These are phyloP conservation scores for Cladosporium velox DNA, from an alignment of 2,329 filamentous ascomycete genomes.

Conservation along the genomic window DNA sequence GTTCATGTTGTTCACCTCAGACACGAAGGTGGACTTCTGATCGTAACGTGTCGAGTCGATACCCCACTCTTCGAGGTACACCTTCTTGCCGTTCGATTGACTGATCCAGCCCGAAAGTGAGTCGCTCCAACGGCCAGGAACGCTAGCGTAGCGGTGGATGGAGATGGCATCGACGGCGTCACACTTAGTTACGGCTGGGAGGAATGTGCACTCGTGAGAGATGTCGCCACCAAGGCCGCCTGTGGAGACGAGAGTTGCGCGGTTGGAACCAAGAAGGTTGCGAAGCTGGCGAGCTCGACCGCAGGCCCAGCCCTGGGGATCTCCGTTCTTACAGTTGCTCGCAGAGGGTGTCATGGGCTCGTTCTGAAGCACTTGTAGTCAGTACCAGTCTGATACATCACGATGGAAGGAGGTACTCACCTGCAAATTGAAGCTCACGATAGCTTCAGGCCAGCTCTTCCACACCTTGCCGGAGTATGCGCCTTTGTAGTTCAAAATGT, in stretches of 20 bases:
- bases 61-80: slow-evolving; percentile 23
- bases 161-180: slow-evolving; percentile 22
- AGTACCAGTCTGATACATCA: not conserved
- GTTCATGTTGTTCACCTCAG: slow-evolving; percentile 19
- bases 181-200: slow-evolving; percentile 20
- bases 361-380: slow-evolving; percentile 7
- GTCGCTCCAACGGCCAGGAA: slow-evolving; percentile 14
- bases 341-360: slow-evolving; percentile 20
- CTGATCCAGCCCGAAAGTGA: slow-evolving; percentile 11
- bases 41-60: slow-evolving; percentile 15
- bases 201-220: slow-evolving; percentile 19
- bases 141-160: slow-evolving; percentile 21
- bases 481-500: slow-evolving; percentile 22
- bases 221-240: slow-evolving; percentile 24
- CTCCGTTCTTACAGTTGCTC: slow-evolving; percentile 11
- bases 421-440: slow-evolving; percentile 23
- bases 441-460: slow-evolving; percentile 23
- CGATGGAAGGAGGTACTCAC: not conserved
- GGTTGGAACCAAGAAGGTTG: slow-evolving; percentile 11
- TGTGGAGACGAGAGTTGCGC: slow-evolving; percentile 8
- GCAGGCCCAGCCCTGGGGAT: slow-evolving; percentile 9
- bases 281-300: slow-evolving; percentile 10
- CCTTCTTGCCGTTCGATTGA: slow-evolving; percentile 19
- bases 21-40: slow-evolving; percentile 11
- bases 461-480: slow-evolving; percentile 21